Base-by-base conservation (phyloP, 1,139 yeast genomes). In the Taphrina communis region DNA sequence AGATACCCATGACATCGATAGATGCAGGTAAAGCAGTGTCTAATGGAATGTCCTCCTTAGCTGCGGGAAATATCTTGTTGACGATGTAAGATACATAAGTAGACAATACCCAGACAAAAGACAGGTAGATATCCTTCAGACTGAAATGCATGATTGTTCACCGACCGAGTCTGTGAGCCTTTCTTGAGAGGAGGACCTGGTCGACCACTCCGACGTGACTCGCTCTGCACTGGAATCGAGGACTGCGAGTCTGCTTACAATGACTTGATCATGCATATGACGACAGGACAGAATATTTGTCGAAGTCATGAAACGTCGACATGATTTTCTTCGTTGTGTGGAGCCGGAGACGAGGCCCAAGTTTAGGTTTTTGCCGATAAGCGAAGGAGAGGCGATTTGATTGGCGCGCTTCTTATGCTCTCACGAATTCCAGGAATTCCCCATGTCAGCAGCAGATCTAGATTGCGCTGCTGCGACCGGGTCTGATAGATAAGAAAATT, bases 101-200 rank as follows among this genome's bases (percentile, higher is more conserved):
- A 17, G 46, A 9, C 44, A 56, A 8, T 17, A 56, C 50, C 60
- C 60, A 56, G 12, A 21, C 48, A 17, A 56, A 9, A 17, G 60
- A 56, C 48, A 56, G 36, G 48, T 56, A 56, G 36, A 56, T 14
- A 41, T 56, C 60, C 12, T n/a, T 21, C 35, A 56, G 17, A 19
- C 48, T 56, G 25, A 56, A 56, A 11, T 56, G 60, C 60, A 56
- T 56, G 48, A 39, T 25, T 25, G 31, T 25, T 25, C 31, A 25
- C 31, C 2, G 31, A 25, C 31, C 31, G 31, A 4, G 4, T 2
- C 31, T 4, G 31, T 25, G 31, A 25, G 2, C 31, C 31, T 25
- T 4, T 25, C 4, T 25, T 25, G 4, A 25, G 31, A 25, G 4
- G 31, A 25, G 31, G 4, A 4, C 31, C 31, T 25, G 31, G 4